Conservation (phyloP, 352 stramenopile genomes). For the Pythium oligandrum region DNA sequence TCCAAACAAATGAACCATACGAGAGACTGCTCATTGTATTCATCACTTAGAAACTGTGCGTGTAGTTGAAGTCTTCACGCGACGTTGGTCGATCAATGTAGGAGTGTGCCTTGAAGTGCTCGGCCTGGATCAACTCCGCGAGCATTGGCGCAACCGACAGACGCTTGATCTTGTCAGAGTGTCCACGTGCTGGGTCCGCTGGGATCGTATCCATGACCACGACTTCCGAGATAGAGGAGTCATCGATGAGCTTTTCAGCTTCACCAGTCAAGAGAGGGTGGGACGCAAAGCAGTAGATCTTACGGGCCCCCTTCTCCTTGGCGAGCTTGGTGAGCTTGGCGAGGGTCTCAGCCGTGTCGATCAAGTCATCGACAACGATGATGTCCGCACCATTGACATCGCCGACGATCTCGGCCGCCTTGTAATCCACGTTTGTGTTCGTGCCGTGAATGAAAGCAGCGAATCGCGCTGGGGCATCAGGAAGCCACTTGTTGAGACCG, state of each 20-base stretch:
- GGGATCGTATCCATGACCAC: slow-evolving; percentile 91
- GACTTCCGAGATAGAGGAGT: slow-evolving; percentile 77
- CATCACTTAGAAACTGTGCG: slow-evolving; percentile 69
- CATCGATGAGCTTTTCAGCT: slow-evolving; percentile 80
- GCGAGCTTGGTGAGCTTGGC: slow-evolving; percentile 78
- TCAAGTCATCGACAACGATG: slow-evolving; percentile 91
- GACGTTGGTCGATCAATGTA: slow-evolving; percentile 87
- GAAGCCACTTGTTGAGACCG: slow-evolving; percentile 84
- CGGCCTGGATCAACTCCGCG: slow-evolving; percentile 88
- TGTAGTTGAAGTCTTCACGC: slow-evolving; percentile 82
- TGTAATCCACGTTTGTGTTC: slow-evolving; percentile 44
- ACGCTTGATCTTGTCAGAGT: slow-evolving; percentile 86
- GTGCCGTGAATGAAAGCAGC: slow-evolving; percentile 81
- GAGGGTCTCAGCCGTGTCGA: slow-evolving; percentile 85
- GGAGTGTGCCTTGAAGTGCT: slow-evolving; percentile 88
- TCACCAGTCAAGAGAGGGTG: slow-evolving; percentile 88
- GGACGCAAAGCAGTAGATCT: slow-evolving; percentile 89
- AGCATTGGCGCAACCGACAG: slow-evolving; percentile 86
- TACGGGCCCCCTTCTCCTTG: slow-evolving; percentile 76
- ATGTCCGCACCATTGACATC: slow-evolving; percentile 87
- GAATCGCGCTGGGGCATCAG: slow-evolving; percentile 74
- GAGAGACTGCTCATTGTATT: background rate
- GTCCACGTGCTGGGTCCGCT: slow-evolving; percentile 38
- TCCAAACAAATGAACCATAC: too few species aligned
- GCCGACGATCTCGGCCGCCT: slow-evolving; percentile 82